These are phyloP conservation scores for Cercospora sojina DNA, from an alignment of 2,329 filamentous ascomycete species.

Conservation along the genomic window DNA sequence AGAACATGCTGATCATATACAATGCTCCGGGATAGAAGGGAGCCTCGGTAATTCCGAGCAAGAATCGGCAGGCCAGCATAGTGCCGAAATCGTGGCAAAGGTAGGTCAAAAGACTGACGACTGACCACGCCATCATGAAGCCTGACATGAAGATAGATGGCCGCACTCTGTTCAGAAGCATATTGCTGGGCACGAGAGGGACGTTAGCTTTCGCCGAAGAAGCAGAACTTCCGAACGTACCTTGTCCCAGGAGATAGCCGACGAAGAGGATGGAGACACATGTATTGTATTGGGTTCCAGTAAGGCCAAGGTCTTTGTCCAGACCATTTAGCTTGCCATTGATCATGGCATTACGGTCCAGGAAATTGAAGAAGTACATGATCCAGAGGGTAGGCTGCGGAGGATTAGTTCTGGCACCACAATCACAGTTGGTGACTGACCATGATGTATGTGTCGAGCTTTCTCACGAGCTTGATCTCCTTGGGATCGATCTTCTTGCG, in stretches of 20 bases:
- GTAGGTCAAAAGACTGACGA: slow-evolving; percentile 16
- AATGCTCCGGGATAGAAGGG: not conserved
- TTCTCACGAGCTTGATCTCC: slow-evolving; percentile 14
- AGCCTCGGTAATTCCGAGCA: not conserved
- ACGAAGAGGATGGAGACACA: slow-evolving; percentile 16
- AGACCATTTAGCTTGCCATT: slow-evolving; percentile 25
- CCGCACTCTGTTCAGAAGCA: slow-evolving; percentile 17
- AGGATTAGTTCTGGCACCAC: not conserved
- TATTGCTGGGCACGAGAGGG: not conserved
- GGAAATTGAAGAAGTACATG: slow-evolving; percentile 26
- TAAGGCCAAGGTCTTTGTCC: slow-evolving; percentile 22
- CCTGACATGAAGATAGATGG: slow-evolving; percentile 14
- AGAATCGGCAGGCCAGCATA: slow-evolving; percentile 13
- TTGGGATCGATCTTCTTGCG: slow-evolving; percentile 16
- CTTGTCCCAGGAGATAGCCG: slow-evolving; percentile 15
- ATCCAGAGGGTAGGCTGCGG: slow-evolving; percentile 9
- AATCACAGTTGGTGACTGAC: not conserved
- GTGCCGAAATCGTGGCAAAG: slow-evolving; percentile 10
- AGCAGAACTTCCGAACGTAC: not conserved
- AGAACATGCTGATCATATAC: not conserved
- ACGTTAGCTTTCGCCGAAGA: not conserved
- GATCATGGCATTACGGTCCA: slow-evolving; percentile 25
- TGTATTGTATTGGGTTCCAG: slow-evolving; percentile 14
- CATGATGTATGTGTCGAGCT: slow-evolving; percentile 16
- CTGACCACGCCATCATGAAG: slow-evolving; percentile 15